Evolutionary conservation across 306 rosid genomes (phyloP).

Genomic region (Dicorynia guianensis): DNA sequence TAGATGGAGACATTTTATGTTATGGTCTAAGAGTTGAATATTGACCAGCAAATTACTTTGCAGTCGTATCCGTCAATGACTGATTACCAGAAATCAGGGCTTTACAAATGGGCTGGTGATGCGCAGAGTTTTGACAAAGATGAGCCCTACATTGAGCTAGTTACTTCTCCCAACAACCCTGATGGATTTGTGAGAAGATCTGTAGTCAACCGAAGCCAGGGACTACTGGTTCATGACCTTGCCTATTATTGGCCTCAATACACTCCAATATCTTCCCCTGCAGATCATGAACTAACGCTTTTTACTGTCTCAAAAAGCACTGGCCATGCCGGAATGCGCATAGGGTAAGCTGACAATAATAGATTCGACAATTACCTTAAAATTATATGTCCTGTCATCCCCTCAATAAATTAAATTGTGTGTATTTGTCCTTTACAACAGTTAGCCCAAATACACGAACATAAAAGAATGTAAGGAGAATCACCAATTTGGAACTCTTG

Average conservation of each 20-base stretch:
- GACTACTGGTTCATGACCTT: constrained; percentile 72
- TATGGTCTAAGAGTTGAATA: not conserved
- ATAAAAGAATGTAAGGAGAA: not conserved
- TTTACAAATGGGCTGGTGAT: constrained; percentile 89
- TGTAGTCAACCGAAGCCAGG: constrained; percentile 62
- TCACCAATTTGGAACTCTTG: too few species aligned
- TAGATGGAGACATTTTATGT: too few species aligned
- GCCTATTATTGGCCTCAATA: constrained; percentile 98
- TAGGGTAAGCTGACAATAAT: constrained; percentile 62
- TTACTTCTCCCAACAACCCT: constrained; percentile 94
- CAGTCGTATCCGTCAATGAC: constrained; percentile 86
- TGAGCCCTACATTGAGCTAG: constrained; percentile 81
- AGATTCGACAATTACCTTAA: not conserved
- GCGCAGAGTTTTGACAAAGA: constrained; percentile 54
- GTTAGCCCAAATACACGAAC: not conserved
- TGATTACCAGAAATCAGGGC: constrained; percentile 79
- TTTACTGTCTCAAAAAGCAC: constrained; percentile 89
- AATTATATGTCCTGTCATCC: not conserved
- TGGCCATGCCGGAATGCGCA: constrained; percentile 90
- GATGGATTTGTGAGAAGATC: constrained; percentile 73
- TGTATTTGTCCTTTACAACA: not conserved
- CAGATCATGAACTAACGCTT: constrained; percentile 70
- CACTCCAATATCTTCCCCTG: constrained; percentile 71
- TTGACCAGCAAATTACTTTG: constrained; percentile 36
- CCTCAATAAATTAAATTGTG: constrained; percentile 13